phyloP scores from a whole-genome alignment of 306 rosid genomes.

The Erythrophleum fordii region DNA sequence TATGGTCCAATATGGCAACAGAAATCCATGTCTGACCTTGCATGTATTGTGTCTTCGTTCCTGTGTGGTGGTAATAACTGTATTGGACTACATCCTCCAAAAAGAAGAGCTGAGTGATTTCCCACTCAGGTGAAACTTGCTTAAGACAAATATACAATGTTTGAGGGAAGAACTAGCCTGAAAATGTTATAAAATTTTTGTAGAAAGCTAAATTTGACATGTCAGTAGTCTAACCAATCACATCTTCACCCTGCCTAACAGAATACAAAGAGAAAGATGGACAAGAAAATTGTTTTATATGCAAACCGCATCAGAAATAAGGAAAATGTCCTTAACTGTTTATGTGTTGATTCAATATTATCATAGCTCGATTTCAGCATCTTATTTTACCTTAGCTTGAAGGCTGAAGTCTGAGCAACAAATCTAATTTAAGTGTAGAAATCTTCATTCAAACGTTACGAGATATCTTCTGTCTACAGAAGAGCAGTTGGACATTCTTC shows the following conservation, averaged over 20 bases:
- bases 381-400: background rate
- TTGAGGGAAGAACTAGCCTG: constrained; percentile 26
- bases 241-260: constrained; percentile 11
- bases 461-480: constrained; percentile 80
- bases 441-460: constrained; percentile 89
- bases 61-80: constrained; percentile 14
- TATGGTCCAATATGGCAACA: constrained; percentile 1
- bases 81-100: constrained; percentile 21
- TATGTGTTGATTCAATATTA: constrained; percentile 36
- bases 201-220: background rate
- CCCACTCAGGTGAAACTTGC: constrained; percentile 11
- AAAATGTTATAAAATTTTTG: background rate
- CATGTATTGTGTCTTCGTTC: constrained; percentile 19
- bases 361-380: constrained; percentile 30
- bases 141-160: background rate
- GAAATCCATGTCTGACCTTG: constrained; percentile 11
- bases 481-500: constrained; percentile 94
- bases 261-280: constrained; percentile 12
- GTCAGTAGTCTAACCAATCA: background rate
- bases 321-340: constrained; percentile 23
- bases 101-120: constrained; percentile 8
- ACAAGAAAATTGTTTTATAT: constrained; percentile 6
- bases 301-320: constrained; percentile 18
- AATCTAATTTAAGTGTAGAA: constrained; percentile 58
- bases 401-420: constrained; percentile 32